Conservation (phyloP, 2,329 filamentous ascomycete species). For the Aspergillus costaricaensis region DNA sequence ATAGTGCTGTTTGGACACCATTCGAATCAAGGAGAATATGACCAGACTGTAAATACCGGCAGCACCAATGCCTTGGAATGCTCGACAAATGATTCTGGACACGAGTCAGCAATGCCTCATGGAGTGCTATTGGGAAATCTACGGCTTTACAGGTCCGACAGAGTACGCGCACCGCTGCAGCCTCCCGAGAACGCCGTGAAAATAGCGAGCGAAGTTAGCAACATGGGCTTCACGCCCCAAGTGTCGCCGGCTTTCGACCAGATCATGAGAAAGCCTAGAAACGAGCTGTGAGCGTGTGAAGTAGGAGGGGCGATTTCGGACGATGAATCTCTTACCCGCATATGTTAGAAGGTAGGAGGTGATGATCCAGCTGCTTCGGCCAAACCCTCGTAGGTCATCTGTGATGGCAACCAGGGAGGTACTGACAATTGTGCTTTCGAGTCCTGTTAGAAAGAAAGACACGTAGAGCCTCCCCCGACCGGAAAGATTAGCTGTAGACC, state of each 20-base stretch:
- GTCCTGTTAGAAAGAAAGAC: slow-evolving; percentile 1
- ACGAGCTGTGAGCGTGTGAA: too few relatives aligned
- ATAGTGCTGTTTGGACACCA: neutral
- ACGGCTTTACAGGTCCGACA: too few relatives aligned
- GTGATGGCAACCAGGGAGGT: slow-evolving; percentile 8
- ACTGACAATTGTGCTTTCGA: slow-evolving; percentile 4
- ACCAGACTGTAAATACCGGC: slow-evolving; percentile 1
- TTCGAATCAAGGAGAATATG: neutral
- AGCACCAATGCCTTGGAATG: neutral
- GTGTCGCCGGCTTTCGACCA: slow-evolving; percentile 8
- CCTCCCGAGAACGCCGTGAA: slow-evolving; percentile 1
- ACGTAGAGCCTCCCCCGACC: neutral
- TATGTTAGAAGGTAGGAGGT: neutral
- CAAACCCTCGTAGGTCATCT: neutral
- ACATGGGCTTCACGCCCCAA: neutral
- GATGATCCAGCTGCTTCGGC: slow-evolving; percentile 8
- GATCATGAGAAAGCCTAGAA: slow-evolving; percentile 6
- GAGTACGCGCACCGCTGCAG: too few relatives aligned
- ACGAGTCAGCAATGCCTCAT: neutral
- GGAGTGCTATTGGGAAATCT: too few relatives aligned
- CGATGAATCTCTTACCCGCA: too few relatives aligned
- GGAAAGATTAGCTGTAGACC: too few relatives aligned
- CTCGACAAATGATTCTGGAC: neutral
- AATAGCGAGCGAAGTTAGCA: neutral
- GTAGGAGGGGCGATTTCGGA: too few relatives aligned